phyloP scores from a whole-genome alignment of 495 filamentous ascomycete species.

The Talaromyces stipitatus region DNA sequence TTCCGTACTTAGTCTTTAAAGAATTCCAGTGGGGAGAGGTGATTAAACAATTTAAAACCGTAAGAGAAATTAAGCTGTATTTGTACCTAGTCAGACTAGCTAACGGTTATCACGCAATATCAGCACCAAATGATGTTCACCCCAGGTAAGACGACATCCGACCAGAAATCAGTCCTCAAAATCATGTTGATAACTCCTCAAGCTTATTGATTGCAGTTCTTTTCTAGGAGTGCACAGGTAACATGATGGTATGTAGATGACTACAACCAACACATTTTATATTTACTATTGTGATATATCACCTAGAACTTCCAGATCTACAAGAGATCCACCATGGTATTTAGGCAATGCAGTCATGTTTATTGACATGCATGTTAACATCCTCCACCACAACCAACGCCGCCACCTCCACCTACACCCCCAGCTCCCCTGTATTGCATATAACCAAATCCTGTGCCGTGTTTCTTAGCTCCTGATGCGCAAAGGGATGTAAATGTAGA shows the following conservation, averaged over 20 bases:
- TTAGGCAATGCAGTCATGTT: not conserved
- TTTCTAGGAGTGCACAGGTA: too few relatives aligned
- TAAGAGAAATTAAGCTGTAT: too few relatives aligned
- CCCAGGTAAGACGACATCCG: not conserved
- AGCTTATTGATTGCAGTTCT: too few relatives aligned
- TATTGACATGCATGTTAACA: not conserved
- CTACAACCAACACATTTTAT: too few relatives aligned
- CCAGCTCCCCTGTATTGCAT: not conserved
- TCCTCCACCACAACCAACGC: slow-evolving; percentile 9
- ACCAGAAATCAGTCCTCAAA: not conserved
- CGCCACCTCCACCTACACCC: slow-evolving; percentile 4
- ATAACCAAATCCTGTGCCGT: slow-evolving; percentile 1
- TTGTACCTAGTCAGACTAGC: too few relatives aligned
- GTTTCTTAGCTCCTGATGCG: not conserved
- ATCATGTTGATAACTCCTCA: too few relatives aligned
- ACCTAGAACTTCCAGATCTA: too few relatives aligned
- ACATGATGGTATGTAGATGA: too few relatives aligned
- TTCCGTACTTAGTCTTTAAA: too few relatives aligned
- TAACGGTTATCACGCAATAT: not conserved
- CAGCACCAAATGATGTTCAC: not conserved
- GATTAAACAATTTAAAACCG: too few relatives aligned
- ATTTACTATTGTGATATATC: not conserved
- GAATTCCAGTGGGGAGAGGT: too few relatives aligned
- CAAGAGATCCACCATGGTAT: too few relatives aligned
- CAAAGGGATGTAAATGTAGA: slow-evolving; percentile 4